Base-by-base conservation (phyloP, 441 rosid species). In the Populus hybrid region DNA sequence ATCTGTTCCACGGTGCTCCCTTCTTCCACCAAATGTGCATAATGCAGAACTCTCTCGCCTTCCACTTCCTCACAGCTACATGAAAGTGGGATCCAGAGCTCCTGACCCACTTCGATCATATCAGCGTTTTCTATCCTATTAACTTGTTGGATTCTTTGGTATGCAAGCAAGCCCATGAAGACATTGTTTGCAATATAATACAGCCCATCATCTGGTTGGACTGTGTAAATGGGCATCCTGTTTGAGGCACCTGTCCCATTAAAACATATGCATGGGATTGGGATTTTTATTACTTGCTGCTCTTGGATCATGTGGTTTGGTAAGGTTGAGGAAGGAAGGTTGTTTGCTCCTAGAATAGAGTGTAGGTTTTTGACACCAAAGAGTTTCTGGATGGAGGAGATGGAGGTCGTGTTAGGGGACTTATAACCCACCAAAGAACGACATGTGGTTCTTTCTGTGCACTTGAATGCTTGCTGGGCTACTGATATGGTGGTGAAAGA, bases 21-120 rank as follows among this genome's bases (percentile, higher is more conserved):
- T 0, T 4, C 7, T 74, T 75, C 73, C 21, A 91, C 97, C 38
- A 88, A 64, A 40, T 88, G 95, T 2, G 87, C 92, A 57, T 89
- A 92, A 78, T 92, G 97, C 8, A 90, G 87, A 67, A 86, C 92
- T 57, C 73, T 77, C 68, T 81, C 23, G 18, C 86, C 89, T 23
- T 80, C 77, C 71, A 89, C 85, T 6, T 76, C 75, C 9, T 89
- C 95, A 10, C 95, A 92, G 85, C 98, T 92, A 82, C 95, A 93
- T 3, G 97, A 92, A 70, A 92, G 77, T 3, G 95, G 94, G 67
- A 91, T 85, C 82, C 79, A 75, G 38, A 92, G 77, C 35, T 26
- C 71, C 74, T 90, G 84, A 61, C 90, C 94, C 1, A n/a, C 0
- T 0, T 30, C 2, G 24, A 93, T 88, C 24, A 9, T 0, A 80